phyloP scores from a whole-genome alignment of 768 basidiomycete species.

The Leucosporidium yakuticum region DNA sequence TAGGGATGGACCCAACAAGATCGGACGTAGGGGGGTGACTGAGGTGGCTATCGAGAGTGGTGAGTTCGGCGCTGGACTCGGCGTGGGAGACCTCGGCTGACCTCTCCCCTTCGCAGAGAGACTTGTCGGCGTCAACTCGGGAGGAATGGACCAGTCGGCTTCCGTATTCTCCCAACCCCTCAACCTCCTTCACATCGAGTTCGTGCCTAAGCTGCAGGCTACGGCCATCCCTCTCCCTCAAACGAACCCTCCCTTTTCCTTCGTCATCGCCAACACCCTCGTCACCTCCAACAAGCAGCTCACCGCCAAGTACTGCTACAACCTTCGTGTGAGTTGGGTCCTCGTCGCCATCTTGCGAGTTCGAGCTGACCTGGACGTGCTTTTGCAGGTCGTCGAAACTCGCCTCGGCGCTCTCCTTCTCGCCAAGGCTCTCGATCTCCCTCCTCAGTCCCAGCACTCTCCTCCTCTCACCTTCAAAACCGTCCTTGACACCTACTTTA shows the following conservation, averaged over 20 bases:
- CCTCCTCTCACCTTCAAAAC: constrained; percentile 31
- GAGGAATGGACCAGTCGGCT: constrained; percentile 79
- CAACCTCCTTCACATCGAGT: constrained; percentile 56
- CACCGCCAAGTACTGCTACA: constrained; percentile 71
- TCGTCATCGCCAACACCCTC: constrained; percentile 77
- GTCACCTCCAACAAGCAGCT: constrained; percentile 73
- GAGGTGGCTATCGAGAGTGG: constrained; percentile 77
- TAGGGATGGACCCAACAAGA: constrained; percentile 56
- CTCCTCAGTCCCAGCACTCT: constrained; percentile 1
- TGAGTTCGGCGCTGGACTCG: constrained; percentile 47
- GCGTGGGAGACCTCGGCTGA: too few species aligned
- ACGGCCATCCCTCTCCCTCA: constrained; percentile 60
- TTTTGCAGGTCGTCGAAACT: constrained; percentile 69
- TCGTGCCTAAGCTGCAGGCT: constrained; percentile 67
- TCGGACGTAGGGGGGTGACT: constrained; percentile 68
- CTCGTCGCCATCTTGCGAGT: not conserved
- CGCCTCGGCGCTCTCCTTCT: constrained; percentile 72
- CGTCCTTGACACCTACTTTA: constrained; percentile 34
- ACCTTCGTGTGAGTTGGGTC: constrained; percentile 51
- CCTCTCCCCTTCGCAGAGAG: constrained; percentile 18
- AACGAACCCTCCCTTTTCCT: constrained; percentile 44
- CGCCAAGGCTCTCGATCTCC: constrained; percentile 52
- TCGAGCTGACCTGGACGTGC: not conserved
- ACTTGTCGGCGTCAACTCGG: constrained; percentile 42
- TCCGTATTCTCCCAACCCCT: constrained; percentile 68